Percentiles rank a stretch among this genome's conserved stretches.
Evolutionary conservation across 805 yeast species (phyloP).

Genomic region (Debaryomyces prosopidis): DNA sequence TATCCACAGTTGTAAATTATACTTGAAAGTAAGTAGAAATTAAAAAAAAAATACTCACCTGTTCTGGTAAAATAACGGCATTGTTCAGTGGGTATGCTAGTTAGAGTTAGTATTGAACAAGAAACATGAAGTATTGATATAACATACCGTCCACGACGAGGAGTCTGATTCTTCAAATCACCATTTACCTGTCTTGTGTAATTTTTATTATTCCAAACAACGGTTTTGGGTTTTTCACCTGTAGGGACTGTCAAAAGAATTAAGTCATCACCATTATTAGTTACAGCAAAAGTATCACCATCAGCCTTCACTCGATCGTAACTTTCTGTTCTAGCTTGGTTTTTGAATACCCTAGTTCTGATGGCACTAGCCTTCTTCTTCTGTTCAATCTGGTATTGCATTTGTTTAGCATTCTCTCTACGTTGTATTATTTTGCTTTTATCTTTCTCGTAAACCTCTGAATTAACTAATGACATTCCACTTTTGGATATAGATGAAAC

Average conservation of each 20-base stretch:
- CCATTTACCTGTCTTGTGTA: conserved; percentile 30
- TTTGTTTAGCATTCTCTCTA: conserved; percentile 2
- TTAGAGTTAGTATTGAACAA: not conserved
- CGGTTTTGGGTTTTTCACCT: conserved; percentile 11
- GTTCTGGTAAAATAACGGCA: conserved; percentile 39
- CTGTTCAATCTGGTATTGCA: conserved; percentile 12
- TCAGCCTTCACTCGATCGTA: conserved; percentile 47
- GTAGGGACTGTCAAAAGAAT: conserved; percentile 33
- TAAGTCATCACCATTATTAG: conserved; percentile 39
- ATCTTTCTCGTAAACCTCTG: conserved; percentile 35
- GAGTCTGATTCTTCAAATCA: conserved; percentile 16
- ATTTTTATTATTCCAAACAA: conserved; percentile 31
- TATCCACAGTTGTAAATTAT: conserved; percentile 3
- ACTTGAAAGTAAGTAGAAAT: not conserved
- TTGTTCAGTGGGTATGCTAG: conserved; percentile 13
- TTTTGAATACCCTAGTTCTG: conserved; percentile 21
- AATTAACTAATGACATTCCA: conserved; percentile 41
- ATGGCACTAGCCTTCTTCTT: conserved; percentile 10
- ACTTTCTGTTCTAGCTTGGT: conserved; percentile 38
- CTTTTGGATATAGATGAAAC: conserved; percentile 27
- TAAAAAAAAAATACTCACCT: conserved; percentile 28
- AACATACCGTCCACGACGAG: conserved; percentile 15
- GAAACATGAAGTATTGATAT: not conserved
- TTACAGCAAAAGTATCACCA: conserved; percentile 44
- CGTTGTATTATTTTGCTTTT: conserved; percentile 12